These are phyloP conservation scores for Platanthera zijinensis DNA, from an alignment of 106 monocot genomes.

Conservation along the genomic window DNA sequence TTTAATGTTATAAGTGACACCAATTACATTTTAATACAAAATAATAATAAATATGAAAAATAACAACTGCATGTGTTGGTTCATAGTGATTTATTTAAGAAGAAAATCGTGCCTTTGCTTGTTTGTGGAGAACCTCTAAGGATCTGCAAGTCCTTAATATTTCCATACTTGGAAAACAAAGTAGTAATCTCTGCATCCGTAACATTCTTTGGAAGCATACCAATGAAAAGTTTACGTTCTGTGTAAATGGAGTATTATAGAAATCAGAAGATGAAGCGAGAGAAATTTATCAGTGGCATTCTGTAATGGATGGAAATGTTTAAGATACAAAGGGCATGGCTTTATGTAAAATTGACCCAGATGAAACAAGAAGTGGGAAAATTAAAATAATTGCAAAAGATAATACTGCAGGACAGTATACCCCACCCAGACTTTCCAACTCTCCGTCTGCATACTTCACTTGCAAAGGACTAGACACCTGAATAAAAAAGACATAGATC, in stretches of 20 bases:
- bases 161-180: constrained; percentile 82
- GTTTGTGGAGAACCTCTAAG: constrained; percentile 88
- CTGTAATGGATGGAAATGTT: background rate
- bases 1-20: background rate
- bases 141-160: constrained; percentile 83
- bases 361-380: background rate
- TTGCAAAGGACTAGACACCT: constrained; percentile 98
- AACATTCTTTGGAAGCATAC: constrained; percentile 97
- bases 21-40: background rate
- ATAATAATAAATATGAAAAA: background rate
- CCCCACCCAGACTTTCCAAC: constrained; percentile 88
- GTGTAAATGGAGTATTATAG: constrained; percentile 7
- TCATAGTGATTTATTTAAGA: background rate
- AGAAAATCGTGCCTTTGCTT: constrained; percentile 64
- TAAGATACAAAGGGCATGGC: background rate
- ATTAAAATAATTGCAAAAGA: background rate
- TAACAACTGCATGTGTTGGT: background rate
- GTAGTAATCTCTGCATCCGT: constrained; percentile 62
- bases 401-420: background rate
- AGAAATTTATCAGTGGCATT: background rate
- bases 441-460: constrained; percentile 99
- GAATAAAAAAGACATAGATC: constrained; percentile 12
- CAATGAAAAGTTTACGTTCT: constrained; percentile 96
- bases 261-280: constrained; percentile 4
- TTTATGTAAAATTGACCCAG: background rate